Evolutionary conservation across 2,329 filamentous ascomycete species (phyloP).

Genomic region (Teratosphaeria destructans): DNA sequence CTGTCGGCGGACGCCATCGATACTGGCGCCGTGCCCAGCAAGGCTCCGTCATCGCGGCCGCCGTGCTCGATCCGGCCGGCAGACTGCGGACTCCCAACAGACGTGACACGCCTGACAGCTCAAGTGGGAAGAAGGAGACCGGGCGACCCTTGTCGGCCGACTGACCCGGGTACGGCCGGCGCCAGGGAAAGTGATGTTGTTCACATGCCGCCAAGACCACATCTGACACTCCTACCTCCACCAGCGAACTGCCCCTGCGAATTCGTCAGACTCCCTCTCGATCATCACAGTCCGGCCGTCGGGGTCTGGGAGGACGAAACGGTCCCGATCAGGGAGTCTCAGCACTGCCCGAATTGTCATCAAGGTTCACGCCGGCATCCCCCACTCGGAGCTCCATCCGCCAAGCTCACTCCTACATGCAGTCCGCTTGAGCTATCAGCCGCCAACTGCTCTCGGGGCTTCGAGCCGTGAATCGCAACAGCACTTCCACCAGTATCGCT

Average conservation of each 20-base stretch:
- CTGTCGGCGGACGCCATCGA: too few species aligned
- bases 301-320: neutral
- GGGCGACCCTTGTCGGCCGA: neutral
- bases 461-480: neutral
- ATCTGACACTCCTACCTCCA: too few species aligned
- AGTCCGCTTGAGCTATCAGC: neutral
- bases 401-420: neutral
- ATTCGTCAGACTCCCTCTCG: too few species aligned
- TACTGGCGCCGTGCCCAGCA: too few species aligned
- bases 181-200: neutral
- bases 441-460: neutral
- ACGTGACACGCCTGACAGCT: neutral
- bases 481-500: neutral
- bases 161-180: neutral
- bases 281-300: too few species aligned
- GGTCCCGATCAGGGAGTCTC: neutral
- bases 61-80: too few species aligned
- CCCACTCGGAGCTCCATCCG: neutral
- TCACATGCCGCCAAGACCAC: too few species aligned
- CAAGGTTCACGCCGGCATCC: neutral
- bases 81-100: neutral
- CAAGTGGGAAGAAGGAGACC: neutral
- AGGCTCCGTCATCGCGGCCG: too few species aligned
- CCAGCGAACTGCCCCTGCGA: too few species aligned
- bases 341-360: neutral